Conservation (phyloP, 768 basidiomycete genomes). For the Suillus hirtellus region DNA sequence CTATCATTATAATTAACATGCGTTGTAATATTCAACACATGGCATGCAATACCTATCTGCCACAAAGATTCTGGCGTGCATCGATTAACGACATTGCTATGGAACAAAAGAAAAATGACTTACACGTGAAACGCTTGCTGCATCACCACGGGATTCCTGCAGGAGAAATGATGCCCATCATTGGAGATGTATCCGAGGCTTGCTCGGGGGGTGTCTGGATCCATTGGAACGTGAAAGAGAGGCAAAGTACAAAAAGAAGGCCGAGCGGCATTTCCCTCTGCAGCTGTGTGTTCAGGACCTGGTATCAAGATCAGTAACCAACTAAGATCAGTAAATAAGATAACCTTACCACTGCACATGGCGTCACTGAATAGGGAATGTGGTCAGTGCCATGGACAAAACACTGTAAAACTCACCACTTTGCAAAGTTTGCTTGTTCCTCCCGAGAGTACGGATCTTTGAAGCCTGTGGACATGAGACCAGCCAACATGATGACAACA, state of each 20-base stretch:
- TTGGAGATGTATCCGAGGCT: constrained; percentile 49
- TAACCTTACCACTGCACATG: constrained; percentile 47
- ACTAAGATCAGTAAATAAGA: not conserved
- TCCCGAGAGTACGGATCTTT: constrained; percentile 63
- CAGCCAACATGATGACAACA: not conserved
- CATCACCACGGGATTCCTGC: constrained; percentile 52
- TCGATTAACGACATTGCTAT: not conserved
- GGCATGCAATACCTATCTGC: constrained; percentile 42
- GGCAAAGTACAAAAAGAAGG: constrained; percentile 58
- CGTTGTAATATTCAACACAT: not conserved
- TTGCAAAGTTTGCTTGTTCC: constrained; percentile 51
- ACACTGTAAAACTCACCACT: constrained; percentile 22
- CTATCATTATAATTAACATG: constrained; percentile 28
- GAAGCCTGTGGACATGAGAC: constrained; percentile 42
- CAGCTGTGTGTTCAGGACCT: constrained; percentile 53
- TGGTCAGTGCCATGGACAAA: no score
- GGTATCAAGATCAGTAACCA: not conserved
- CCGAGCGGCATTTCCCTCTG: constrained; percentile 37
- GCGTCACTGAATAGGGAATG: constrained; percentile 38
- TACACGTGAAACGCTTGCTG: constrained; percentile 63
- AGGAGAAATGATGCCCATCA: constrained; percentile 57
- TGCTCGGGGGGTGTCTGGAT: constrained; percentile 24
- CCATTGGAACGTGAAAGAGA: constrained; percentile 47
- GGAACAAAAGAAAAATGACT: constrained; percentile 22
- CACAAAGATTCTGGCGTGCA: constrained; percentile 45